These are phyloP conservation scores for Aureobasidium lini DNA, from an alignment of 2,329 filamentous ascomycete genomes.

Conservation along the genomic window DNA sequence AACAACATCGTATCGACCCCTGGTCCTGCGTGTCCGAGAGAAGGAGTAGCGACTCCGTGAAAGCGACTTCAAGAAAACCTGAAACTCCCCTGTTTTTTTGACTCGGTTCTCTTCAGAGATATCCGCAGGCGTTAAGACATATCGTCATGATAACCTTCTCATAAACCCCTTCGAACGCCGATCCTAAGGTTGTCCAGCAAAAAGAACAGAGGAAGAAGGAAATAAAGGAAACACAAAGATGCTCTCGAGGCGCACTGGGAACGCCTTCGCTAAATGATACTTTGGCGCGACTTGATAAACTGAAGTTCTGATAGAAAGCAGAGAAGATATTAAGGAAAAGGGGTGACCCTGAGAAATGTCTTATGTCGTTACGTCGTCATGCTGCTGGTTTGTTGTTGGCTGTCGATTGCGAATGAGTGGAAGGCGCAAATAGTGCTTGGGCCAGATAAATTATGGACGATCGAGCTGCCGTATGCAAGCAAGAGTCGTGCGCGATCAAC, in stretches of 20 bases:
- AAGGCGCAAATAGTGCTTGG: not conserved
- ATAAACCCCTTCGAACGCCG: not conserved
- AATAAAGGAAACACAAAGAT: not conserved
- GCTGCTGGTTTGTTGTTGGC: not conserved
- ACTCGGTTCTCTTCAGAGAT: not conserved
- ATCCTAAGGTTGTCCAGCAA: not conserved
- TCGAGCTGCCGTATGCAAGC: not conserved
- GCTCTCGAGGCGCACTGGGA: slow-evolving; percentile 5
- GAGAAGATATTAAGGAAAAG: not conserved
- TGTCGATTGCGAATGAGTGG: slow-evolving; percentile 4
- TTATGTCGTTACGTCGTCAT: slow-evolving; percentile 12
- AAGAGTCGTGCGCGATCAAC: slow-evolving; percentile 20
- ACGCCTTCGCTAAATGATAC: slow-evolving; percentile 12
- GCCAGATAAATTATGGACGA: not conserved
- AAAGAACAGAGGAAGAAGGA: not conserved
- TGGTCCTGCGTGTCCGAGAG: slow-evolving; percentile 1
- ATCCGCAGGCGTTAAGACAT: slow-evolving; percentile 6
- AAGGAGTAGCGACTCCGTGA: not conserved
- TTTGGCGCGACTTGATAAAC: not conserved
- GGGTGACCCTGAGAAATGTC: slow-evolving; percentile 12
- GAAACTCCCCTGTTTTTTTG: slow-evolving; percentile 1
- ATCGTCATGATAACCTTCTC: slow-evolving; percentile 2
- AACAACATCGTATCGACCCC: slow-evolving; percentile 1
- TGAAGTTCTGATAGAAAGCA: not conserved
- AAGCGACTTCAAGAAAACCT: not conserved